Percentiles rank a stretch among this genome's conserved stretches.
Evolutionary conservation across 148 eudicot genomes (phyloP).

Genomic region (Chenopodium formosanum): DNA sequence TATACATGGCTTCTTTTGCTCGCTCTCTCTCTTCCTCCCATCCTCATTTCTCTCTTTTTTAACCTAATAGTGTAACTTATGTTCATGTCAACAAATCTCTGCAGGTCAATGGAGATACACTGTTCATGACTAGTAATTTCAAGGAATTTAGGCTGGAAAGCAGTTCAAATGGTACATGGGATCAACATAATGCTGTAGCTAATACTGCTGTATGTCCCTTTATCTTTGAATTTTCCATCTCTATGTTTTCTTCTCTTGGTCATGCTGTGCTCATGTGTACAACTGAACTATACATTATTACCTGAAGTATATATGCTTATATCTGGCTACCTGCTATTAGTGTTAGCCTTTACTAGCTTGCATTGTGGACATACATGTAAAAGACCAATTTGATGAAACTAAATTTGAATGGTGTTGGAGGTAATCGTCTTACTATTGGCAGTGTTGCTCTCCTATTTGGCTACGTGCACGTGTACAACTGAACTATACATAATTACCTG

Average conservation of each 20-base stretch:
- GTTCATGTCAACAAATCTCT: constrained; percentile 17
- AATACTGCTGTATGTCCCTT: constrained; percentile 71
- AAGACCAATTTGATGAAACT: neutral
- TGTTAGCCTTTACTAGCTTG: too few species aligned
- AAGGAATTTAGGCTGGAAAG: constrained; percentile 74
- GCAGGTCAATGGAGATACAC: constrained; percentile 89
- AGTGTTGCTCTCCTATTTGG: neutral
- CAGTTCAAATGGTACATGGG: constrained; percentile 58
- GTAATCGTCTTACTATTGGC: neutral
- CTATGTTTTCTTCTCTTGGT: neutral
- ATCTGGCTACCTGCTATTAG: too few species aligned
- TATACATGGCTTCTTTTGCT: neutral
- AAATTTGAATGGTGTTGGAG: neutral
- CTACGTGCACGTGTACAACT: neutral
- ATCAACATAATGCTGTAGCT: constrained; percentile 62
- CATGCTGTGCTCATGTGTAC: neutral
- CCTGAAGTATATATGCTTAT: neutral
- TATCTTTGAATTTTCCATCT: neutral
- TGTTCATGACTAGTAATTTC: constrained; percentile 66
- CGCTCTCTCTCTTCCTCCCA: neutral
- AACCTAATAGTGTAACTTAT: neutral
- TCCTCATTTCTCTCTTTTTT: neutral
- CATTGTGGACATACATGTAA: neutral
- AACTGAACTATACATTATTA: neutral
- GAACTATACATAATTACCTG: neutral